Base-by-base conservation (phyloP, 768 basidiomycete genomes). In the Agrocybe pediades region DNA sequence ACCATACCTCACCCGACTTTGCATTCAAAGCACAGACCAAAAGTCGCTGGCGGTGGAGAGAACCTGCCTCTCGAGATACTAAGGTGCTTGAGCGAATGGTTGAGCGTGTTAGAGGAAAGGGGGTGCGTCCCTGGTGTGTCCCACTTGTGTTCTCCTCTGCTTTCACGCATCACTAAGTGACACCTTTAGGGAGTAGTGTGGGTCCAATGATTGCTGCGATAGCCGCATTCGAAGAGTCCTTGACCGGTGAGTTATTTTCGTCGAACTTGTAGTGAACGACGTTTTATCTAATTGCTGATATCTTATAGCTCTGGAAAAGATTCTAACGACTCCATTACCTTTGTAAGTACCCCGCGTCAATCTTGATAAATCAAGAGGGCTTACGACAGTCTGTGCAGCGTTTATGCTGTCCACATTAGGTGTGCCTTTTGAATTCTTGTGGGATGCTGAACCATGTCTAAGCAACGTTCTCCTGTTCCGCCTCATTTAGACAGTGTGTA, bases 331-430 rank as follows among this genome's bases (percentile, higher is more conserved):
- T 0, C 85, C 85, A 1, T 62, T 87, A 30, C 86, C 85, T 25
- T 84, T 85, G 85, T 86, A 59, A 63, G 85, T 75, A 13, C 11
- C n/a, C n/a, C 4, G n/a, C 20, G 19, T 43, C 15, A 17, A 17
- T 36, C 19, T 6, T 24, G 25, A 40, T 46, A 21, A 39, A n/a
- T 54, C 27, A 40, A 11, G 9, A 36, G 13, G 30, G 24, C n/a
- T 33, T 20, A 33, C 24, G 46, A 33, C 6, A 41, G 11, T 46
- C 16, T n/a, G 17, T 47, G 5, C 36, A 86, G 84, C 54, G 80
- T 85, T 13, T 87, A 82, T 62, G 78, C 85, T 1, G 83, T 81
- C 7, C 85, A 87, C 62, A 86, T 87, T 61, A 74, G 79, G 80
- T 62, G 19, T 46, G 40, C n/a, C 46, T 19, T 27, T n/a, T n/a